Evolutionary conservation across 768 basidiomycete genomes (phyloP).

Genomic region (Sarcomyxa edulis): DNA sequence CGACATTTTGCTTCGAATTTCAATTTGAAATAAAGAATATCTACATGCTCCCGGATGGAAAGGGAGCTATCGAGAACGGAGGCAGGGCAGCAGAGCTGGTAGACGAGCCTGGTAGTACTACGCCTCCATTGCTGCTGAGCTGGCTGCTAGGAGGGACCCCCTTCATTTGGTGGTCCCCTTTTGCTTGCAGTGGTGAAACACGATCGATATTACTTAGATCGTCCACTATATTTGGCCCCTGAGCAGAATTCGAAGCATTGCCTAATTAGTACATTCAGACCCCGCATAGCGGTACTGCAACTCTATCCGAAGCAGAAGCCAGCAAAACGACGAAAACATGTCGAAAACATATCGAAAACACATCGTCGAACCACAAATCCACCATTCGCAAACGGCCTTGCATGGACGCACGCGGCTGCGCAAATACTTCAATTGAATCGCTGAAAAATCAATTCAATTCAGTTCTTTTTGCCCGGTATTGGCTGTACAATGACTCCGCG

Average conservation of each 20-base stretch:
- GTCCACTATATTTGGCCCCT: neutral
- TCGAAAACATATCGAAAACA: too few relatives aligned
- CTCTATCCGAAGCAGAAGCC: too few relatives aligned
- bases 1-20: neutral
- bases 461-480: too few relatives aligned
- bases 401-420: too few relatives aligned
- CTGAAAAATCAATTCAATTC: too few relatives aligned
- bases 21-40: neutral
- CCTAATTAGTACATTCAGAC: conserved; percentile 18
- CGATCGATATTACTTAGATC: conserved; percentile 35
- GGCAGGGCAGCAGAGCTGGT: neutral
- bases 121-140: neutral
- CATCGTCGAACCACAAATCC: too few relatives aligned
- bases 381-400: too few relatives aligned
- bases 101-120: neutral
- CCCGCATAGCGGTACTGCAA: too few relatives aligned
- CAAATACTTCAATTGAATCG: too few relatives aligned
- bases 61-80: neutral
- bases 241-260: conserved; percentile 9
- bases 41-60: neutral
- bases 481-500: too few relatives aligned
- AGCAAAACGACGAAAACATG: too few relatives aligned
- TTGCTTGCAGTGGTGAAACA: conserved; percentile 36
- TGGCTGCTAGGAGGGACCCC: neutral
- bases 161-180: neutral